These are phyloP conservation scores for Coccinonectria pachysandricola DNA, from an alignment of 2,329 filamentous ascomycete species.

Conservation along the genomic window DNA sequence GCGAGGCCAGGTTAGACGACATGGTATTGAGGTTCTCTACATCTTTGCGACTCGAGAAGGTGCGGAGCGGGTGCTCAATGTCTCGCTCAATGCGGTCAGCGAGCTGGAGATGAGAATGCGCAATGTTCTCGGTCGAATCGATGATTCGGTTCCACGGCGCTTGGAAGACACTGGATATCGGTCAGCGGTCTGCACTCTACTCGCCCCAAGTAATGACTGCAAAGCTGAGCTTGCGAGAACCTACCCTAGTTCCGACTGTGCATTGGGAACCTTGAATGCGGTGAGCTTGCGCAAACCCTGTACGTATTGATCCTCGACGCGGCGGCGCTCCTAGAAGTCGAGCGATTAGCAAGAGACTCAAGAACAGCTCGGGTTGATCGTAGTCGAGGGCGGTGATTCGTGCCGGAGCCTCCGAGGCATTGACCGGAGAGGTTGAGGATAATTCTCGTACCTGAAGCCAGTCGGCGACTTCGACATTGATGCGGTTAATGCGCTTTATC, in stretches of 20 bases:
- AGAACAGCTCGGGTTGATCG: no score
- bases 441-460: constrained; percentile 72
- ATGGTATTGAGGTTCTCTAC: constrained; percentile 73
- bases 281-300: constrained; percentile 71
- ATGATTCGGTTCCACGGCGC: constrained; percentile 84
- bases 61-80: constrained; percentile 73
- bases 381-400: not conserved
- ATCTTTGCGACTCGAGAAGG: constrained; percentile 64
- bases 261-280: constrained; percentile 62
- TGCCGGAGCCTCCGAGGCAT: constrained; percentile 2
- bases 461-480: constrained; percentile 88
- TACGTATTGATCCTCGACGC: constrained; percentile 84
- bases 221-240: no score
- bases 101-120: constrained; percentile 72
- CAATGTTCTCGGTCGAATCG: constrained; percentile 67
- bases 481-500: constrained; percentile 71
- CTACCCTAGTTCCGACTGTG: constrained; percentile 78
- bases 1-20: constrained; percentile 64
- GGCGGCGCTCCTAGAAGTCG: constrained; percentile 70
- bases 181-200: constrained; percentile 8
- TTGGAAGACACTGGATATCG: constrained; percentile 66
- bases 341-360: no score
- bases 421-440: constrained; percentile 4
- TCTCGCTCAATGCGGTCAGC: constrained; percentile 77
- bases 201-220: not conserved